Evolutionary conservation across 1,139 yeast genomes (phyloP).

Genomic region (Protomyces pachydermus): DNA sequence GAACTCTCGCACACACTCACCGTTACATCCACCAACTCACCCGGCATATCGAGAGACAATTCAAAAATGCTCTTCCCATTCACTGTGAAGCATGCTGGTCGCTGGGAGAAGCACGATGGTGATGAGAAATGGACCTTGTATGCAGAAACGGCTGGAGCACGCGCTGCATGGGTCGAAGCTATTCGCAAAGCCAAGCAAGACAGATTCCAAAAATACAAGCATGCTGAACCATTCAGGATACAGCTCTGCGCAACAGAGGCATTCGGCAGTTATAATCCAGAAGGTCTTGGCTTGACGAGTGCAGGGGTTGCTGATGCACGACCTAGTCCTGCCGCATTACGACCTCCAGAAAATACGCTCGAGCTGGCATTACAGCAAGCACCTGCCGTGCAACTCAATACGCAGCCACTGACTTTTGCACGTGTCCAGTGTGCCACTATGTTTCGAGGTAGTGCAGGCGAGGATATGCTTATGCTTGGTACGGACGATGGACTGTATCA

Average conservation of each 20-base stretch:
- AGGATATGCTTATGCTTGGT: slow-evolving; percentile 7
- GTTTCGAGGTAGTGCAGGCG: neutral
- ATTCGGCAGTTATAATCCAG: slow-evolving; percentile 2
- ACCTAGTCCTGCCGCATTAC: neutral
- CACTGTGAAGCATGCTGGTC: slow-evolving; percentile 49
- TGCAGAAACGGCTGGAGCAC: slow-evolving; percentile 51
- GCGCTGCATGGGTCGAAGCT: slow-evolving; percentile 57
- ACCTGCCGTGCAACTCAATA: slow-evolving; percentile 28
- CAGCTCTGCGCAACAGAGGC: slow-evolving; percentile 41
- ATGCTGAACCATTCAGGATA: slow-evolving; percentile 53
- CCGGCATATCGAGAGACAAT: slow-evolving; percentile 23
- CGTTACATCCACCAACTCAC: slow-evolving; percentile 31
- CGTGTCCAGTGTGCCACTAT: slow-evolving; percentile 17
- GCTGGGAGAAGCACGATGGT: slow-evolving; percentile 33
- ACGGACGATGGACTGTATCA: slow-evolving; percentile 19
- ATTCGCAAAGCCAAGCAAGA: slow-evolving; percentile 53
- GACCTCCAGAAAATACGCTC: slow-evolving; percentile 53
- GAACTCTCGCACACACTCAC: neutral
- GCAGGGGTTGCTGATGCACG: slow-evolving; percentile 42
- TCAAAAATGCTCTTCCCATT: slow-evolving; percentile 44
- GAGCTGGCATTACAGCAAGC: slow-evolving; percentile 46
- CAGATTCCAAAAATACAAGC: slow-evolving; percentile 39
- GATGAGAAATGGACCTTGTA: slow-evolving; percentile 56
- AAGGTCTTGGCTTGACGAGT: slow-evolving; percentile 1
- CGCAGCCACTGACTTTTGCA: slow-evolving; percentile 33